Evolutionary conservation across 2,329 filamentous ascomycete genomes (phyloP).

Genomic region (Penicillium occitanis): DNA sequence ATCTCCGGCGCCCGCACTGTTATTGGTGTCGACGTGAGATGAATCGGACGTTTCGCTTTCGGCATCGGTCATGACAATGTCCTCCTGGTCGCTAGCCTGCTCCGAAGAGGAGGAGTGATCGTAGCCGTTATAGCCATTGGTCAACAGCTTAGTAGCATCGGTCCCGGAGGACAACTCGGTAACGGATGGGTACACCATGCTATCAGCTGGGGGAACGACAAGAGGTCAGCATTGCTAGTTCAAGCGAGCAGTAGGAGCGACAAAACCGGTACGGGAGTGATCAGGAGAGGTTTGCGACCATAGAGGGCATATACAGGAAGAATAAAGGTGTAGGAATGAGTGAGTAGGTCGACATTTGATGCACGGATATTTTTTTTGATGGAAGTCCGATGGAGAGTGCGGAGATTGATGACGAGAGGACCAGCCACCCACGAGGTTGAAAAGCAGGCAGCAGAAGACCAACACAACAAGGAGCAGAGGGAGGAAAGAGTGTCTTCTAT

Average conservation of each 20-base stretch:
- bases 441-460: slow-evolving; percentile 27
- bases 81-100: slow-evolving; percentile 32
- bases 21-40: slow-evolving; percentile 47
- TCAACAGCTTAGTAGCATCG: slow-evolving; percentile 28
- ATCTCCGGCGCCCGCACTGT: slow-evolving; percentile 50
- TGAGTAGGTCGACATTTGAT: slow-evolving; percentile 36
- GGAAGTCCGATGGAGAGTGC: slow-evolving; percentile 38
- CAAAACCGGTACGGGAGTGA: slow-evolving; percentile 27
- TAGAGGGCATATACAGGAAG: slow-evolving; percentile 27
- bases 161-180: slow-evolving; percentile 34
- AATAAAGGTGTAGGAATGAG: slow-evolving; percentile 23
- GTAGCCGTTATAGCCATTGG: slow-evolving; percentile 39
- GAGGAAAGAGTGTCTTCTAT: slow-evolving; percentile 22
- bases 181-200: slow-evolving; percentile 48
- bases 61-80: slow-evolving; percentile 55
- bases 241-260: slow-evolving; percentile 24
- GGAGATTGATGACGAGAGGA: slow-evolving; percentile 29
- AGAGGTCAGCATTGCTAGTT: slow-evolving; percentile 45
- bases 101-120: slow-evolving; percentile 29
- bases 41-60: slow-evolving; percentile 77
- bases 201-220: slow-evolving; percentile 39
- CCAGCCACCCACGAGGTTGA: slow-evolving; percentile 16
- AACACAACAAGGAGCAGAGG: slow-evolving; percentile 24
- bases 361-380: slow-evolving; percentile 38
- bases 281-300: slow-evolving; percentile 38